Percentiles rank a stretch among this genome's conserved stretches.
Conservation (phyloP, 1,284 basidiomycete genomes). For the Wolfiporia cocos region DNA sequence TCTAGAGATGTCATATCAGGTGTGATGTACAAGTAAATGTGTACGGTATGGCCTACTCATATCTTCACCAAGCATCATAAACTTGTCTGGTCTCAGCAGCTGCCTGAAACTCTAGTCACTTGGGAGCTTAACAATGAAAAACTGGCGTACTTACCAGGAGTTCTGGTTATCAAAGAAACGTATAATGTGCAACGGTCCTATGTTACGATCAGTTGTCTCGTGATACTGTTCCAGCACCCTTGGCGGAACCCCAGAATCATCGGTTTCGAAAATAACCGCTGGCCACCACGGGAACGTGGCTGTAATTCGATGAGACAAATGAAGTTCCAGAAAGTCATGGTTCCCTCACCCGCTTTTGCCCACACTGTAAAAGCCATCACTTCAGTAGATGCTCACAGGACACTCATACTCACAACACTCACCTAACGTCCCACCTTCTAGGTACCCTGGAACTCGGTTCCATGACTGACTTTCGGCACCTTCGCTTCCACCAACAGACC, state of each 20-base stretch:
- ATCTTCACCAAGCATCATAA: constrained; percentile 36
- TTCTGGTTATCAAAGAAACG: constrained; percentile 41
- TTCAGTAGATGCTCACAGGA: background rate
- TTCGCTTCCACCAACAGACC: too few species aligned
- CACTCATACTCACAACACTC: constrained; percentile 6
- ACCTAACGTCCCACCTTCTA: constrained; percentile 35
- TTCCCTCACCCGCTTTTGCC: constrained; percentile 34
- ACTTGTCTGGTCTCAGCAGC: constrained; percentile 30
- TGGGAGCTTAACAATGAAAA: background rate
- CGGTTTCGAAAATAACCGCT: constrained; percentile 35
- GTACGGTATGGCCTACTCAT: constrained; percentile 15
- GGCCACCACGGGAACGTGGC: constrained; percentile 39
- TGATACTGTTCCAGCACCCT: constrained; percentile 22
- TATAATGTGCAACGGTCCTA: constrained; percentile 31
- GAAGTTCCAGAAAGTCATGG: background rate
- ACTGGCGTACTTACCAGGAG: constrained; percentile 29
- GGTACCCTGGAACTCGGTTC: constrained; percentile 2
- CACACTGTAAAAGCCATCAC: constrained; percentile 28
- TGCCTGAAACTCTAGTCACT: constrained; percentile 21
- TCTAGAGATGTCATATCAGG: constrained; percentile 10
- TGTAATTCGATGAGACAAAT: constrained; percentile 9
- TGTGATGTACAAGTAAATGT: background rate
- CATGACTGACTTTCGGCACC: background rate
- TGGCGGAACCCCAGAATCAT: constrained; percentile 32
- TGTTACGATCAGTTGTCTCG: constrained; percentile 6